phyloP scores from a whole-genome alignment of 352 stramenopile genomes.

The Phytophthora rubi region DNA sequence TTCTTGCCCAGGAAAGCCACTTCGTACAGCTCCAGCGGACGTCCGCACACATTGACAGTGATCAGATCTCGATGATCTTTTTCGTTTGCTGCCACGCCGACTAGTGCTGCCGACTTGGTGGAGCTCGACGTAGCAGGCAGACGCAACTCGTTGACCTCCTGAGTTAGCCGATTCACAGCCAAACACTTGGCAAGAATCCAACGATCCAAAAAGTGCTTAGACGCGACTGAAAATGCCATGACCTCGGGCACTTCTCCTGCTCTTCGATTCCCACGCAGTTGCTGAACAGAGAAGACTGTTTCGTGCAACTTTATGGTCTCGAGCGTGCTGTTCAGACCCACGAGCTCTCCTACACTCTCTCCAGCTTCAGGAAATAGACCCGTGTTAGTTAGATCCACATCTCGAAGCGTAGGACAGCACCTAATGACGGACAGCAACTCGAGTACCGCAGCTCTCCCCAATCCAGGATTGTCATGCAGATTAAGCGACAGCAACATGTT shows the following conservation, averaged over 20 bases:
- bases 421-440: conserved; percentile 63
- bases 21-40: conserved; percentile 63
- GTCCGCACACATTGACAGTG: conserved; percentile 57
- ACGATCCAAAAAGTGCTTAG: conserved; percentile 58
- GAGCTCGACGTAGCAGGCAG: conserved; percentile 33
- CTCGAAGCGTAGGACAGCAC: conserved; percentile 56
- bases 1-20: conserved; percentile 71
- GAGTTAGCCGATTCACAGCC: conserved; percentile 63
- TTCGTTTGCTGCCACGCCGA: conserved; percentile 21
- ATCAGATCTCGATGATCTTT: conserved; percentile 38
- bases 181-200: conserved; percentile 79
- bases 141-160: conserved; percentile 62
- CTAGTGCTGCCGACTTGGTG: conserved; percentile 11
- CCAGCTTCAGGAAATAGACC: conserved; percentile 66
- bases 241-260: conserved; percentile 29
- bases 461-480: conserved; percentile 58
- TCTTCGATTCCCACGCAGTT: conserved; percentile 51
- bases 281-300: conserved; percentile 48
- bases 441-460: conserved; percentile 59
- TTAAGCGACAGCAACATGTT: conserved; percentile 65
- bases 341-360: conserved; percentile 62
- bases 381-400: conserved; percentile 62
- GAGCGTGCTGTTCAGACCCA: conserved; percentile 66
- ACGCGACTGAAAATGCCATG: conserved; percentile 37
- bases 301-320: conserved; percentile 68